Evolutionary conservation across 257 asterid genomes (phyloP), one percentile per base, ranked within the genome.

Genomic region (Hygrophila difformis): DNA sequence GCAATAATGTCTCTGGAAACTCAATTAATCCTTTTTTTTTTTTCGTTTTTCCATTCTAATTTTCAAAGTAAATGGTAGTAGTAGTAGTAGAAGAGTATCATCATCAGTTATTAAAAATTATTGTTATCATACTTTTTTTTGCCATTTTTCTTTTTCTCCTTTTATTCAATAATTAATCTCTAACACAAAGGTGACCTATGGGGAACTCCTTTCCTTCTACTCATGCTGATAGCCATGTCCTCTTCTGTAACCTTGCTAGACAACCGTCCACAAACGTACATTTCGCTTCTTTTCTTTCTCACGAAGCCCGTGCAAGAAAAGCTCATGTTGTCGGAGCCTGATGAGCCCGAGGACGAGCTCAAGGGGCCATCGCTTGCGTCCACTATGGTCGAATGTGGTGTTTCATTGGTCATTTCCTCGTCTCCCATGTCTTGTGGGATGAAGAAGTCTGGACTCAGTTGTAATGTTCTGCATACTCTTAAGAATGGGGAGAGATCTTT

Each of bases 141-240:
- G 4, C 7, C 7, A 8, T 26, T 26, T 0, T 26, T 26, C 31
- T 26, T 26, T 8, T 26, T 26, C 7, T 26, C n/a, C n/a, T n/a
- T n/a, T n/a, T n/a, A n/a, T n/a, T n/a, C n/a, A n/a, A n/a, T n/a
- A n/a, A n/a, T n/a, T n/a, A n/a, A n/a, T n/a, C 6, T 41, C 77
- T 81, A 88, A 68, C 95, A 88, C 65, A 88, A 57, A 18, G 97
- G 95, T 55, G 97, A 81, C 72, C 97, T 84, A 63, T 71, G 97
- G 33, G 97, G 97, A 50, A 79, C 84, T 40, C 97, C 73, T 79
- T 88, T 88, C 64, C 97, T 81, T 67, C 97, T 76, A 66, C 79
- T 88, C 79, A 84, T 76, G 74, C 78, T 84, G 28, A 78, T 81
- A 35, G 83, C 82, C 79, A 79, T 81, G 59, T 81, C 97, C 65